Conservation (phyloP, 2,329 filamentous ascomycete species). For the Diaporthe velutina region DNA sequence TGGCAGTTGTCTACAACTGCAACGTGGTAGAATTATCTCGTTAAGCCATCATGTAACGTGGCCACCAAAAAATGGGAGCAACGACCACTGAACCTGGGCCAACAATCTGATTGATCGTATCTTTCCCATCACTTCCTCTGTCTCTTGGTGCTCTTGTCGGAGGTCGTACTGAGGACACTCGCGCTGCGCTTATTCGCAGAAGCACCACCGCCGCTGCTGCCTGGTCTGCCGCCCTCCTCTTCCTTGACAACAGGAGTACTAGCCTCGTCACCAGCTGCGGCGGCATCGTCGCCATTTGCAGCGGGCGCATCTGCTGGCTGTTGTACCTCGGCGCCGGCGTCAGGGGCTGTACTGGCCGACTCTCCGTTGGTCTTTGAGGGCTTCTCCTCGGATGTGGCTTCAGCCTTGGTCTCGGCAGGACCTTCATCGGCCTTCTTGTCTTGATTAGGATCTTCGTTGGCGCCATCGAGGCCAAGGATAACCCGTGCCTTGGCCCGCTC, state of each 20-base stretch:
- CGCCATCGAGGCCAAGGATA: conserved; percentile 39
- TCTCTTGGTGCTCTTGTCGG: conserved; percentile 73
- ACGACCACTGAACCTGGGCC: background rate
- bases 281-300: conserved; percentile 12
- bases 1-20: background rate
- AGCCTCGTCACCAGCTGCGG: conserved; percentile 18
- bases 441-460: conserved; percentile 36
- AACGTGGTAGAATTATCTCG: conserved; percentile 15
- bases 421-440: conserved; percentile 37
- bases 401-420: conserved; percentile 34
- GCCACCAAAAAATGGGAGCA: background rate
- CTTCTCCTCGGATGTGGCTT: conserved; percentile 29
- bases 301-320: conserved; percentile 36
- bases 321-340: conserved; percentile 35
- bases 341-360: conserved; percentile 36
- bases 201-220: conserved; percentile 52
- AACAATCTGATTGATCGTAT: conserved; percentile 40
- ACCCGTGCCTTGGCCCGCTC: conserved; percentile 60
- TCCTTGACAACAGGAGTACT: conserved; percentile 44
- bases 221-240: conserved; percentile 49
- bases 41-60: background rate
- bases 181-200: conserved; percentile 80
- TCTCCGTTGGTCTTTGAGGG: conserved; percentile 29
- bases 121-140: conserved; percentile 63
- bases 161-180: conserved; percentile 80